phyloP scores from a whole-genome alignment of 2,329 filamentous ascomycete species.

The Ceratocystis alfenasii region DNA sequence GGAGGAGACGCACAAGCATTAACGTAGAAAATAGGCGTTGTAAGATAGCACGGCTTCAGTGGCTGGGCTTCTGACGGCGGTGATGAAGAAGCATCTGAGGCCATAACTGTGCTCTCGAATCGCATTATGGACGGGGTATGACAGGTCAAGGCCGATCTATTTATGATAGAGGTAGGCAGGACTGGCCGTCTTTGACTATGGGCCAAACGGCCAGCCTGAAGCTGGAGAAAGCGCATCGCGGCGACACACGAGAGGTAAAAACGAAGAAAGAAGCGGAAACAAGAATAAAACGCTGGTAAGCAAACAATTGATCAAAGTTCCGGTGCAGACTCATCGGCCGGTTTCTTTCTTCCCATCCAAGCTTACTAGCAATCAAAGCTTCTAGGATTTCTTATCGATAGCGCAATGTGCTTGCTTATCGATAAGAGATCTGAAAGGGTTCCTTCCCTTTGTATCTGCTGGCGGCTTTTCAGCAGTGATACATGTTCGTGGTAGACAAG shows the following conservation, averaged over 20 bases:
- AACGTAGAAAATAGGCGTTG: conserved; percentile 97
- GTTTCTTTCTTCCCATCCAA: not conserved
- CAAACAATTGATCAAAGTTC: not conserved
- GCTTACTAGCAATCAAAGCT: not conserved
- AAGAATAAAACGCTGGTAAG: not conserved
- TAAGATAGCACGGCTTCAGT: conserved; percentile 81
- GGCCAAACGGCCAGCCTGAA: not conserved
- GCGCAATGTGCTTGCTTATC: conserved; percentile 7
- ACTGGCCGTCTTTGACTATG: not conserved
- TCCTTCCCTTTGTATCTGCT: not conserved
- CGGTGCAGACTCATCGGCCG: not conserved
- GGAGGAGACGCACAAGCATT: conserved; percentile 58
- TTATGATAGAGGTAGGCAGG: not conserved
- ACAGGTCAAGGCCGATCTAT: not conserved
- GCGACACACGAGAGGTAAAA: not conserved
- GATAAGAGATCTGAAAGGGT: not conserved
- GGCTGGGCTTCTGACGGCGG: not conserved
- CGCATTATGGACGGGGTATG: not conserved
- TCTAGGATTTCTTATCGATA: conserved; percentile 12
- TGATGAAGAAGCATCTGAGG: not conserved
- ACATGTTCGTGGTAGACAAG: too few species aligned
- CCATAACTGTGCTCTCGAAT: not conserved
- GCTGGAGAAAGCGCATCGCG: conserved; percentile 8
- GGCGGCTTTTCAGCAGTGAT: not conserved
- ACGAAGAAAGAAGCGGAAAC: not conserved